Conservation (phyloP, 257 asterid species). For the Jacaranda mimosifolia region DNA sequence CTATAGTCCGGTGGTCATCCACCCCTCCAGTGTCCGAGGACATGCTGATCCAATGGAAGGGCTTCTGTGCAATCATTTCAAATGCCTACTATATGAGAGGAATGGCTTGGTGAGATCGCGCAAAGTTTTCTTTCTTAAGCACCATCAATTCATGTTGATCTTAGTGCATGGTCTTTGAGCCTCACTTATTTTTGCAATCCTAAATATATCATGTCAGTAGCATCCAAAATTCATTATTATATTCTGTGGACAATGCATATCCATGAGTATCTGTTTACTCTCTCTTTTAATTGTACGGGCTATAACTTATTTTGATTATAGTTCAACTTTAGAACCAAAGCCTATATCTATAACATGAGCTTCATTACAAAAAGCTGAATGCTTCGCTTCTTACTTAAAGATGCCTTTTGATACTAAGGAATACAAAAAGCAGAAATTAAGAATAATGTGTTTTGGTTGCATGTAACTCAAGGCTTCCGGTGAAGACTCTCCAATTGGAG, state of each 20-base stretch:
- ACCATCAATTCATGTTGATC: not conserved
- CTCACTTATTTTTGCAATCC: not conserved
- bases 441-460: constrained; percentile 16
- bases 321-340: not conserved
- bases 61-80: constrained; percentile 95
- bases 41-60: constrained; percentile 80
- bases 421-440: constrained; percentile 16
- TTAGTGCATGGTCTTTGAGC: not conserved
- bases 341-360: not conserved
- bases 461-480: constrained; percentile 82
- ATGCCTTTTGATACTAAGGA: not conserved
- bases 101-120: constrained; percentile 88
- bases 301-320: not conserved
- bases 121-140: not conserved
- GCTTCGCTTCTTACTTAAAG: not conserved
- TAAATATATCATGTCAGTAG: not conserved
- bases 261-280: not conserved
- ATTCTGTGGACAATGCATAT: not conserved
- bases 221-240: not conserved
- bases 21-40: constrained; percentile 77
- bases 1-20: constrained; percentile 95
- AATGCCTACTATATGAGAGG: constrained; percentile 95
- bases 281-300: not conserved
- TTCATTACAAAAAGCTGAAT: not conserved
- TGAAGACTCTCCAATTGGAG: constrained; percentile 93